Evolutionary conservation across 176 grass and related monocot genomes (phyloP).

Genomic region (Carex cristatella): DNA sequence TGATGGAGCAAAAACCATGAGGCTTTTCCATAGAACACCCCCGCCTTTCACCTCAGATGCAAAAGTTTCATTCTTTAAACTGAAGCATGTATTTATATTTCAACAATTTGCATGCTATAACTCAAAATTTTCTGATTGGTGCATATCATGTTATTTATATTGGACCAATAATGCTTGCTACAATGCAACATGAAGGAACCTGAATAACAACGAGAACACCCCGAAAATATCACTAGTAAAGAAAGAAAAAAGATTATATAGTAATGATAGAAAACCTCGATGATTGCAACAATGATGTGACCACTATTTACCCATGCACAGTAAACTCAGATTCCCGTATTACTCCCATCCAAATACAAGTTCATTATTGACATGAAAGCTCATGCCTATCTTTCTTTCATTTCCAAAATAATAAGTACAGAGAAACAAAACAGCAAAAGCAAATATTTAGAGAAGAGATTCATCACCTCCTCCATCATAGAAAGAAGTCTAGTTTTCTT

Average conservation of each 20-base stretch:
- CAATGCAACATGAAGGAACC: neutral
- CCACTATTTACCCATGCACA: constrained; percentile 23
- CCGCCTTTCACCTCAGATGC: neutral
- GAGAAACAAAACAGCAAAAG: neutral
- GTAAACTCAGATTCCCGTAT: constrained; percentile 15
- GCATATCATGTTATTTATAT: neutral
- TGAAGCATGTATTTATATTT: neutral
- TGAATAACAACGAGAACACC: no score
- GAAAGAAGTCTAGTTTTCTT: constrained; percentile 91
- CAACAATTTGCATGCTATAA: neutral
- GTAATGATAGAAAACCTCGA: constrained; percentile 20
- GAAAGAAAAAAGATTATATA: neutral
- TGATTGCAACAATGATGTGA: constrained; percentile 27
- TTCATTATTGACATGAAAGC: constrained; percentile 17
- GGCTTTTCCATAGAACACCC: neutral
- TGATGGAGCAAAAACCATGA: neutral
- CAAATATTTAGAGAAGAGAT: constrained; percentile 5
- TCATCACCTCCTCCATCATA: constrained; percentile 79
- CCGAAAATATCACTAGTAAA: constrained; percentile 4
- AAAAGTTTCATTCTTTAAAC: neutral
- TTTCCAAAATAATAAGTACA: constrained; percentile 11
- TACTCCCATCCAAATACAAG: neutral
- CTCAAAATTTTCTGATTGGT: neutral
- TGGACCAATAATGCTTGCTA: neutral
- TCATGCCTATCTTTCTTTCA: neutral